Conservation (phyloP, 2,329 filamentous ascomycete genomes). For the Zasmidium cellare region DNA sequence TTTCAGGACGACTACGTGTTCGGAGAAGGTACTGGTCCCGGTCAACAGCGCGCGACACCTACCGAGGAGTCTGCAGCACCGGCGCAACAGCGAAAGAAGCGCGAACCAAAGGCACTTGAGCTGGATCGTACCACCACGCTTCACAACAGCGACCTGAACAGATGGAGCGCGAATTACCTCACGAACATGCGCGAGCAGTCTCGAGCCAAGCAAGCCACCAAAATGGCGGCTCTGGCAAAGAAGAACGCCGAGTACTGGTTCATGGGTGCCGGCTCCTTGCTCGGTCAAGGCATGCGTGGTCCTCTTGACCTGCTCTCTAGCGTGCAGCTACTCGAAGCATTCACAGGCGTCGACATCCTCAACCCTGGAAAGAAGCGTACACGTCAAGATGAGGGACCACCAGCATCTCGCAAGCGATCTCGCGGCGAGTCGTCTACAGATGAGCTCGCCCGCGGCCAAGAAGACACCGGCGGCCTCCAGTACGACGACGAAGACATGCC, state of each 20-base stretch:
- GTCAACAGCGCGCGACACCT: conserved; percentile 1
- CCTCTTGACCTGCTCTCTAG: conserved; percentile 63
- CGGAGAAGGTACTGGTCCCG: conserved; percentile 1
- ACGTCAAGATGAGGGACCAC: conserved; percentile 22
- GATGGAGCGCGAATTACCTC: conserved; percentile 61
- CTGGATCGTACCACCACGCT: conserved; percentile 55
- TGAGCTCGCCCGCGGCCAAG: conserved; percentile 35
- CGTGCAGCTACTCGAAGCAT: conserved; percentile 50
- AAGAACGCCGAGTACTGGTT: conserved; percentile 65
- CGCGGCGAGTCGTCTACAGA: conserved; percentile 35
- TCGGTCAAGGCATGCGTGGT: conserved; percentile 45
- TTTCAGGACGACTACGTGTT: conserved; percentile 21
- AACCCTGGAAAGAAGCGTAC: conserved; percentile 28
- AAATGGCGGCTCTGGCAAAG: conserved; percentile 52
- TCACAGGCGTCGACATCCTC: conserved; percentile 41
- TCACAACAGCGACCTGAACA: conserved; percentile 55
- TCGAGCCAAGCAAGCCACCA: conserved; percentile 44
- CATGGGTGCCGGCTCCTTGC: conserved; percentile 50
- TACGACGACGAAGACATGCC: conserved; percentile 19
- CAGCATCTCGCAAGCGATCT: conserved; percentile 25
- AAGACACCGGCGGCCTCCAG: conserved; percentile 6
- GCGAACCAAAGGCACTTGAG: conserved; percentile 38
- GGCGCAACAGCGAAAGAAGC: conserved; percentile 40
- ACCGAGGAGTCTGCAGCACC: conserved; percentile 42
- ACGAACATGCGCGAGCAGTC: conserved; percentile 58